Evolutionary conservation across 2,329 filamentous ascomycete species (phyloP).

Genomic region (Microdochium paspali): DNA sequence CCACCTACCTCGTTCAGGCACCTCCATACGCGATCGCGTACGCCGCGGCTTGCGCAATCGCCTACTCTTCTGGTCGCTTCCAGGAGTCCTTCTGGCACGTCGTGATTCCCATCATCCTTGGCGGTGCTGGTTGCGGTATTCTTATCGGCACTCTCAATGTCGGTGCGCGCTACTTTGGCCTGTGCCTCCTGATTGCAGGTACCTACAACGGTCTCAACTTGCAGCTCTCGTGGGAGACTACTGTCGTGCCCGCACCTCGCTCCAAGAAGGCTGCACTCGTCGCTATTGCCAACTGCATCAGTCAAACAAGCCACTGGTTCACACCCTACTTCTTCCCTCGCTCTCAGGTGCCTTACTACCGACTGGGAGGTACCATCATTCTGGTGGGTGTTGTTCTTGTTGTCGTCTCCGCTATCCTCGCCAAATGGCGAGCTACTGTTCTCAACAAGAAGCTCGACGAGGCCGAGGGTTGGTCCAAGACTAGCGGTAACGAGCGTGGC

Average conservation of each 20-base stretch:
- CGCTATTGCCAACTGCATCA: slow-evolving; percentile 28
- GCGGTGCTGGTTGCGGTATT: slow-evolving; percentile 27
- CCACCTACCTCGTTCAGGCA: slow-evolving; percentile 27
- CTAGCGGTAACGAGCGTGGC: slow-evolving; percentile 10
- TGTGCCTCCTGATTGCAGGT: slow-evolving; percentile 27
- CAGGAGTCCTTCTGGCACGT: slow-evolving; percentile 29
- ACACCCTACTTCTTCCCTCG: slow-evolving; percentile 25
- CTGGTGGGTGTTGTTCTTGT: slow-evolving; percentile 9
- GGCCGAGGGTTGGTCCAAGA: slow-evolving; percentile 12
- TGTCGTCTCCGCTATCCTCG: slow-evolving; percentile 8
- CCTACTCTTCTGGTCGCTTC: slow-evolving; percentile 23
- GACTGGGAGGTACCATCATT: slow-evolving; percentile 13
- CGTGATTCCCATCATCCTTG: slow-evolving; percentile 22
- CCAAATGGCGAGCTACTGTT: slow-evolving; percentile 9
- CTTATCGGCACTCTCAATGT: slow-evolving; percentile 27
- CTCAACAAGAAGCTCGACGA: slow-evolving; percentile 16
- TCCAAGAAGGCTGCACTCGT: slow-evolving; percentile 28
- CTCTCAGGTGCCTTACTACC: slow-evolving; percentile 15
- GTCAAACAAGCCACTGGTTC: slow-evolving; percentile 26
- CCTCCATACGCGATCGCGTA: slow-evolving; percentile 30
- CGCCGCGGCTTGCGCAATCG: slow-evolving; percentile 21
- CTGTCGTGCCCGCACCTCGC: slow-evolving; percentile 24
- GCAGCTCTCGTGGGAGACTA: slow-evolving; percentile 28
- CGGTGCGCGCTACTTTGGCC: slow-evolving; percentile 29
- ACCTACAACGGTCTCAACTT: slow-evolving; percentile 28